phyloP scores from a whole-genome alignment of 305 asterid genomes.

The Fraxinus xanthoxyloides region DNA sequence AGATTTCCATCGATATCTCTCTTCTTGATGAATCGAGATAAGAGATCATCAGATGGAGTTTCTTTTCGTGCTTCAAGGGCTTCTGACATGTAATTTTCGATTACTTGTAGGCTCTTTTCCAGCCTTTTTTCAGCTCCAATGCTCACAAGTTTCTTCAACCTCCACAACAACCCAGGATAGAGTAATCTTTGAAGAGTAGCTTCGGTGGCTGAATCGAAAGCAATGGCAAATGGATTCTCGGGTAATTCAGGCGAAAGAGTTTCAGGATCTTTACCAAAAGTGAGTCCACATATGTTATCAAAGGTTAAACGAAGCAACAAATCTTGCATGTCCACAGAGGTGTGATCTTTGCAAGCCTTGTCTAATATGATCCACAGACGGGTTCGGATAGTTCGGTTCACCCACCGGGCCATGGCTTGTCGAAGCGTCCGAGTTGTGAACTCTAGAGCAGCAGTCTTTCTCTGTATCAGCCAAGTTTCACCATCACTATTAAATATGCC shows the following conservation, averaged over 20 bases:
- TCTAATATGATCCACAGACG: conserved; percentile 62
- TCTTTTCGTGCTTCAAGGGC: conserved; percentile 61
- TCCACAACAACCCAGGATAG: conserved; percentile 64
- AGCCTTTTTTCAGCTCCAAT: conserved; percentile 54
- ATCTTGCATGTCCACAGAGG: conserved; percentile 57
- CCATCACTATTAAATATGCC: conserved; percentile 85
- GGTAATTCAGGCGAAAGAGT: conserved; percentile 65
- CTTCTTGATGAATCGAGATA: conserved; percentile 70
- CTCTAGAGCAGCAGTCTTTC: conserved; percentile 73
- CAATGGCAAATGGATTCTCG: conserved; percentile 55
- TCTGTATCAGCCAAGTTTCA: conserved; percentile 66
- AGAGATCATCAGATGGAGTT: conserved; percentile 61
- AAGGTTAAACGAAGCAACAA: conserved; percentile 56
- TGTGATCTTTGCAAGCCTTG: conserved; percentile 44
- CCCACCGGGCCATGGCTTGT: conserved; percentile 81
- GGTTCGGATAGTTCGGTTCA: conserved; percentile 59
- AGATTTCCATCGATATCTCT: conserved; percentile 49
- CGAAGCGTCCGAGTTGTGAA: conserved; percentile 73
- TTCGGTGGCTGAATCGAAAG: conserved; percentile 73
- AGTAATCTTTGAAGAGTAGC: conserved; percentile 63
- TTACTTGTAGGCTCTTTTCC: conserved; percentile 41
- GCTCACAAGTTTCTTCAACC: conserved; percentile 46
- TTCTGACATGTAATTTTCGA: conserved; percentile 64
- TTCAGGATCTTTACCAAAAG: conserved; percentile 71
- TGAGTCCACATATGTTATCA: conserved; percentile 71